These are phyloP conservation scores for Aspergillus alliaceus DNA, from an alignment of 2,329 filamentous ascomycete species.

Conservation along the genomic window DNA sequence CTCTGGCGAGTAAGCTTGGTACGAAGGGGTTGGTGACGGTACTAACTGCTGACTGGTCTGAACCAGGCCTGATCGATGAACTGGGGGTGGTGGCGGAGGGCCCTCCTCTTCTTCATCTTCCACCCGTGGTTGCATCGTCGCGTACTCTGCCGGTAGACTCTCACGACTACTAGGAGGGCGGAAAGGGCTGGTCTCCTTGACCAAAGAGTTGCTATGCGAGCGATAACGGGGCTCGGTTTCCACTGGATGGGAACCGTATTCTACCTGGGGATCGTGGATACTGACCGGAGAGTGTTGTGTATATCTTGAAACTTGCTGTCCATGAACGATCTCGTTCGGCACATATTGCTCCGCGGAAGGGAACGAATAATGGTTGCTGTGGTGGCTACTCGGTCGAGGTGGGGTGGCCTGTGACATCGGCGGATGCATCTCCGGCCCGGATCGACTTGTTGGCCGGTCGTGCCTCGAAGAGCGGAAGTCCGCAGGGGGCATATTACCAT, in stretches of 20 bases:
- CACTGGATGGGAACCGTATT: slow-evolving; percentile 15
- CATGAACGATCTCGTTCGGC: slow-evolving; percentile 22
- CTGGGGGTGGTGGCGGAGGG: slow-evolving; percentile 37
- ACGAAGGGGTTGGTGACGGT: slow-evolving; percentile 23
- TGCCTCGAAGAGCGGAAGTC: slow-evolving; percentile 25
- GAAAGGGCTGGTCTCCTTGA: slow-evolving; percentile 19
- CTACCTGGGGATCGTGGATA: slow-evolving; percentile 19
- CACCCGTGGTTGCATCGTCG: slow-evolving; percentile 49
- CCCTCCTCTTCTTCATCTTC: slow-evolving; percentile 46
- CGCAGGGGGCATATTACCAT: slow-evolving; percentile 21
- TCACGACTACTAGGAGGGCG: slow-evolving; percentile 26
- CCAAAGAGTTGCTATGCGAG: slow-evolving; percentile 29
- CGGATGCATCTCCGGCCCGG: slow-evolving; percentile 12
- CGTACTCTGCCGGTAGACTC: slow-evolving; percentile 38
- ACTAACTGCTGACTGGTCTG: slow-evolving; percentile 26
- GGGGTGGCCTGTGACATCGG: slow-evolving; percentile 3
- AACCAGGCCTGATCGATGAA: slow-evolving; percentile 34
- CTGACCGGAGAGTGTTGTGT: slow-evolving; percentile 17
- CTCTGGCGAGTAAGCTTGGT: slow-evolving; percentile 31
- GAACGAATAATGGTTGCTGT: slow-evolving; percentile 18
- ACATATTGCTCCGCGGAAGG: slow-evolving; percentile 24
- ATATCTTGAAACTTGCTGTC: slow-evolving; percentile 22
- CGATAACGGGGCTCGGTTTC: slow-evolving; percentile 25
- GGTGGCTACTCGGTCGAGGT: slow-evolving; percentile 16
- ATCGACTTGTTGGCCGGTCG: slow-evolving; percentile 17